phyloP scores from a whole-genome alignment of 345 rosid species.

The Psidium friedrichsthalianum region DNA sequence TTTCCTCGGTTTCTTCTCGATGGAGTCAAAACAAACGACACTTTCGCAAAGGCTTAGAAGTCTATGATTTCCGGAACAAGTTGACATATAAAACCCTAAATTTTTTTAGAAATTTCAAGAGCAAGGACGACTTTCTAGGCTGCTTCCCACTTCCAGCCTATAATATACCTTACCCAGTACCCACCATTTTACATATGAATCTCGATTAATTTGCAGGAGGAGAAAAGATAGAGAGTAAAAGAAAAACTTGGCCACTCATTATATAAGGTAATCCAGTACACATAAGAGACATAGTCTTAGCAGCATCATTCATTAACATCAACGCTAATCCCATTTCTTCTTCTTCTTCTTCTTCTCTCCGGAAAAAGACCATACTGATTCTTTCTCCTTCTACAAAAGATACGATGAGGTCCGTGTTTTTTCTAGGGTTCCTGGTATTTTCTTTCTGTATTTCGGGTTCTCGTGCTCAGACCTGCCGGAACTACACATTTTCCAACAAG shows the following conservation, averaged over 20 bases:
- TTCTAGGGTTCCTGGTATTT: background rate
- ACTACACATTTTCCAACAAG: constrained; percentile 24
- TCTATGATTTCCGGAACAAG: background rate
- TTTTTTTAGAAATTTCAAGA: background rate
- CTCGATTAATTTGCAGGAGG: background rate
- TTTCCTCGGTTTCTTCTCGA: background rate
- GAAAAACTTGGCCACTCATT: background rate
- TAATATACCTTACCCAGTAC: background rate
- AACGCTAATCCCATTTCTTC: background rate
- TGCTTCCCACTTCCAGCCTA: background rate
- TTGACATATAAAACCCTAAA: background rate
- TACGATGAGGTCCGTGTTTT: background rate
- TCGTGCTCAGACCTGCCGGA: constrained; percentile 25
- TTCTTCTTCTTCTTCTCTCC: background rate
- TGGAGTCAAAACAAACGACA: background rate
- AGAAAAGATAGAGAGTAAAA: background rate
- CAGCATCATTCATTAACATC: background rate
- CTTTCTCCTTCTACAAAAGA: background rate
- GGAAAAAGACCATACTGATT: background rate
- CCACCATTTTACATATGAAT: background rate
- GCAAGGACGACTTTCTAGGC: background rate
- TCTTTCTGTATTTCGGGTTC: background rate
- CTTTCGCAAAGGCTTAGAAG: background rate
- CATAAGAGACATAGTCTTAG: background rate
- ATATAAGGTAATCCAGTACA: background rate